Percentiles rank a stretch among this genome's conserved stretches.
phyloP scores from a whole-genome alignment of 257 asterid species.

The Haberlea rhodopensis region DNA sequence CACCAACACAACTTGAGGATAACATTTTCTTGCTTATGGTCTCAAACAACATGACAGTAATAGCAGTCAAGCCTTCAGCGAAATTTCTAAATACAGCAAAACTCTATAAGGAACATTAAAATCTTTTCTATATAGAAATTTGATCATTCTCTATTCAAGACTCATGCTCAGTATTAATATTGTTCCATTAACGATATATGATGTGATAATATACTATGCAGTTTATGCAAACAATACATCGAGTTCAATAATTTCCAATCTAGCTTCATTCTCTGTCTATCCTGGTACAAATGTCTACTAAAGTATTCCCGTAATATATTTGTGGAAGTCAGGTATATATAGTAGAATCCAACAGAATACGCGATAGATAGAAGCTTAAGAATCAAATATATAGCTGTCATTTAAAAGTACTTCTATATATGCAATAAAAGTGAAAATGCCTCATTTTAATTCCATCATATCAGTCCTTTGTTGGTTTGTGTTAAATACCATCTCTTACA shows the following conservation, averaged over 20 bases:
- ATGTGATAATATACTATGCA: not conserved
- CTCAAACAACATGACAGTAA: not conserved
- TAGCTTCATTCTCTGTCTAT: too few species aligned
- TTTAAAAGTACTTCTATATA: not conserved
- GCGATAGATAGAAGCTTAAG: too few species aligned
- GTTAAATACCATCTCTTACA: not conserved
- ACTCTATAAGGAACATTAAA: not conserved
- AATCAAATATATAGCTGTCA: too few species aligned
- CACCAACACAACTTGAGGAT: constrained; percentile 17
- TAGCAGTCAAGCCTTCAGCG: constrained; percentile 1
- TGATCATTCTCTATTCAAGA: not conserved
- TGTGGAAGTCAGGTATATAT: too few species aligned
- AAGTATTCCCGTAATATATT: too few species aligned
- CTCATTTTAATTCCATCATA: not conserved
- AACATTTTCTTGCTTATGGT: constrained; percentile 17
- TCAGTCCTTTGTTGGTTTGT: not conserved
- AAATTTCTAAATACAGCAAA: constrained; percentile 16
- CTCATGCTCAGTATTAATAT: not conserved
- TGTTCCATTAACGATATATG: not conserved
- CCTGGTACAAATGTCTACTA: too few species aligned
- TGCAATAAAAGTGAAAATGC: not conserved
- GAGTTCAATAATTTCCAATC: not conserved
- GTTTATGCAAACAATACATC: constrained; percentile 1
- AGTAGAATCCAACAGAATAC: too few species aligned
- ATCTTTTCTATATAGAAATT: not conserved